Conservation (phyloP, 768 basidiomycete genomes). For the Lactarius trivialis region DNA sequence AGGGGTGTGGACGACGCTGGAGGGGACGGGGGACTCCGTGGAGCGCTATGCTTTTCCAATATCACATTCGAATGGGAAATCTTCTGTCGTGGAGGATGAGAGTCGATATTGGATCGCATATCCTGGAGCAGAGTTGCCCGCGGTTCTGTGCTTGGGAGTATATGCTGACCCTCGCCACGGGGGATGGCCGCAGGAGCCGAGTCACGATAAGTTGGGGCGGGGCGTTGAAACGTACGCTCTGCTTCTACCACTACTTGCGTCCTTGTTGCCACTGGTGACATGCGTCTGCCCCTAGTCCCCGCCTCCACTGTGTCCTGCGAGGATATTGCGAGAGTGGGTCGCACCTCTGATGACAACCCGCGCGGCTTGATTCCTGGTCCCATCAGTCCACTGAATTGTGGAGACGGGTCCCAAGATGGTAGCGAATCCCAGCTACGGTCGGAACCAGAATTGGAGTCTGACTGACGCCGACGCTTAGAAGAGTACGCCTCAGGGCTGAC, state of each 20-base stretch:
- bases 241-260: conserved; percentile 7
- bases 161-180: background rate
- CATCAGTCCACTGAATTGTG: conserved; percentile 6
- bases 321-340: background rate
- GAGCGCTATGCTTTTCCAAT: background rate
- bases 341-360: conserved; percentile 10
- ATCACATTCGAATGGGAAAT: background rate
- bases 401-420: conserved; percentile 8
- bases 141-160: background rate
- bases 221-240: background rate
- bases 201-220: conserved; percentile 1
- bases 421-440: conserved; percentile 15
- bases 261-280: conserved; percentile 6
- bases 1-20: background rate
- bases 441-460: conserved; percentile 2
- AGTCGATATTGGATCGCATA: background rate
- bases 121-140: background rate
- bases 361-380: conserved; percentile 18
- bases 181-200: background rate
- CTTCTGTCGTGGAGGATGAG: background rate
- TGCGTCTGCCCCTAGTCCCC: background rate
- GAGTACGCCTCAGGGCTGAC: conserved; percentile 1
- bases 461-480: conserved; percentile 16
- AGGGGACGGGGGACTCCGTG: background rate
- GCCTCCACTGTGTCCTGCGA: conserved; percentile 4